Conservation (phyloP, 176 grass and related monocot genomes). For the Ensete ventricosum region DNA sequence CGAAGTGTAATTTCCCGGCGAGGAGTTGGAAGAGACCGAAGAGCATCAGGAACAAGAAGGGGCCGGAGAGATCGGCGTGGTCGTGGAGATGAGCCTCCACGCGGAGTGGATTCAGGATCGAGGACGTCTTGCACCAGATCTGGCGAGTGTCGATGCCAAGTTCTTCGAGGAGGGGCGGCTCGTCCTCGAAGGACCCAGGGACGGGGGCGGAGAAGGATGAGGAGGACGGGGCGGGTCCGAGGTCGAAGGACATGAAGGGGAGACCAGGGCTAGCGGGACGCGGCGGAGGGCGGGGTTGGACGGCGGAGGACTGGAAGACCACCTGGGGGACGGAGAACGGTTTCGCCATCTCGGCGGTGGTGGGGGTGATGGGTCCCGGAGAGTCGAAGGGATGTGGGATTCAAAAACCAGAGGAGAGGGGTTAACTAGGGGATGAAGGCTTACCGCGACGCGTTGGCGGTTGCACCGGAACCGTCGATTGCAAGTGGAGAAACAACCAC, state of each 20-base stretch:
- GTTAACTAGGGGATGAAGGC: no score
- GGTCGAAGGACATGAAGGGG: constrained; percentile 31
- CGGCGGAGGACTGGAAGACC: constrained; percentile 46
- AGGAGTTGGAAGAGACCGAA: constrained; percentile 93
- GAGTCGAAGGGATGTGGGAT: no score
- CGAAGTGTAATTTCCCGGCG: constrained; percentile 82
- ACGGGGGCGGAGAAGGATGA: constrained; percentile 31
- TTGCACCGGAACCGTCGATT: no score
- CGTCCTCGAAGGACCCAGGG: constrained; percentile 45
- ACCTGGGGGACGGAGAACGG: constrained; percentile 33
- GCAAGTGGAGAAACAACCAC: no score
- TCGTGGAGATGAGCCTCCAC: constrained; percentile 55
- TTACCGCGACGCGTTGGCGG: no score
- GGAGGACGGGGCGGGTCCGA: constrained; percentile 32
- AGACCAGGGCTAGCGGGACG: constrained; percentile 60
- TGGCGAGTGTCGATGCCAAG: no score
- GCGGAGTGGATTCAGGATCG: constrained; percentile 82
- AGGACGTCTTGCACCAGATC: constrained; percentile 55
- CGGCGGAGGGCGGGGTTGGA: constrained; percentile 24
- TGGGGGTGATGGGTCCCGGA: background rate
- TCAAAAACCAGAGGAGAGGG: no score
- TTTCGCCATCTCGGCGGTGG: constrained; percentile 28
- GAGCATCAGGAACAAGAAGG: constrained; percentile 71
- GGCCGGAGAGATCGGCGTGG: constrained; percentile 77
- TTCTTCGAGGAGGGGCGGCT: no score